A percentile compares a stretch with the other conserved stretches of the same genome.
Conservation (phyloP, 257 asterid species). For the Solanum arcanum region DNA sequence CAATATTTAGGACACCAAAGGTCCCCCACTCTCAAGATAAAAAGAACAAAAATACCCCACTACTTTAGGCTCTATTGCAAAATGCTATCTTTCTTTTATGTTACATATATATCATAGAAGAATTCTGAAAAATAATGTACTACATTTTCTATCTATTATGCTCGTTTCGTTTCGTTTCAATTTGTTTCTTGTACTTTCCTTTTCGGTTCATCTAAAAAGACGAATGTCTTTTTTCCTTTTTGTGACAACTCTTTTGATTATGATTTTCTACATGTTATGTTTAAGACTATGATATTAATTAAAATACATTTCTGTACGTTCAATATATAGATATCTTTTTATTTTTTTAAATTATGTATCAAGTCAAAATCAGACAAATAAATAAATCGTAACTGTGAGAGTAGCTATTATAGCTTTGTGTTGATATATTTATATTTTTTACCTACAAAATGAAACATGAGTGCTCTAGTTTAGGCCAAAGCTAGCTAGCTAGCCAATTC, state of each 20-base stretch:
- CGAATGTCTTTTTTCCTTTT: accelerated
- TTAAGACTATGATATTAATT: too few species aligned
- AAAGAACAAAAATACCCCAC: neutral
- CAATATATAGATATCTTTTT: neutral
- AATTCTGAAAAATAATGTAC: neutral
- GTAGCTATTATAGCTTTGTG: neutral
- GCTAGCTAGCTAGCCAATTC: constrained; percentile 17
- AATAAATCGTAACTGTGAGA: accelerated
- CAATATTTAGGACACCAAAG: constrained; percentile 32
- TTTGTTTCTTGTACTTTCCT: neutral
- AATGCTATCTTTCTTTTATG: neutral
- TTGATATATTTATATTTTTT: constrained; percentile 8
- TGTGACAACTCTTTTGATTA: neutral
- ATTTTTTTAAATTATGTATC: neutral
- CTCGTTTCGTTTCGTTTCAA: too few species aligned
- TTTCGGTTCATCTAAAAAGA: neutral
- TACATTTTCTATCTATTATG: neutral
- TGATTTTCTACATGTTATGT: neutral
- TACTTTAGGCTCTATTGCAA: neutral
- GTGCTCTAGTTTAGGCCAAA: constrained; percentile 27
- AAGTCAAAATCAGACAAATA: neutral
- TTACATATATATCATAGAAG: neutral
- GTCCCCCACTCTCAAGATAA: constrained; percentile 15
- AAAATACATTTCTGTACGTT: neutral
- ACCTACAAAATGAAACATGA: constrained; percentile 50